Base-by-base conservation (phyloP, 2,329 filamentous ascomycete genomes). In the Zasmidium citrigriseum region DNA sequence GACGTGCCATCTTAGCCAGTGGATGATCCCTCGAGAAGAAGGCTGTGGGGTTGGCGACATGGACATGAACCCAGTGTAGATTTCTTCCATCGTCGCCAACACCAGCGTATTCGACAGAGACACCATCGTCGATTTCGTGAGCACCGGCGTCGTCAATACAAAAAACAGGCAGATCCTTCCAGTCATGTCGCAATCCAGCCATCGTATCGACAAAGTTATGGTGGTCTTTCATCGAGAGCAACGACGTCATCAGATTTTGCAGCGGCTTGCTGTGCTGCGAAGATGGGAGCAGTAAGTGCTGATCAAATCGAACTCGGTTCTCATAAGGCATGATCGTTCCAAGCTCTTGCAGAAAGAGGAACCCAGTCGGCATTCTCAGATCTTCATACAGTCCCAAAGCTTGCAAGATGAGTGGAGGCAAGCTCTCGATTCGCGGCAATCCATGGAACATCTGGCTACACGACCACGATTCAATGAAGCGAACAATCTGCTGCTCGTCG, bases 31-130 rank as follows among this genome's bases (percentile, higher is more conserved):
- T 83, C 20, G 76, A 67, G 62, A 95, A 85, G 58, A 84, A 83
- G 4, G 90, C 89, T 2, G 88, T 88, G 9, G 90, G 90, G 68
- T 95, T 91, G 14, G 91, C 90, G 45, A 89, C 83, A 71, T 95
- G 90, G 27, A 91, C 75, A 68, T 92, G 89, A 25, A 93, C 78
- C 90, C 90, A 95, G 67, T 84, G 85, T 64, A 89, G 80, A n/a
- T 63, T 69, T 22, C 60, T 61, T 70, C 20, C 79, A 44, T 67
- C 60, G 1, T 52, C 25, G 25, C 58, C 65, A 2, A 58, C 58
- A 5, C 60, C 64, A 21, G 64, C 68, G 61, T 73, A 73, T 68
- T 91, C 87, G 7, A 95, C 69, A 0, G 90, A 93, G 9, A 96
- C 75, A 1, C 87, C 90, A 69, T 96, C 90, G 65, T 96, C 90